Evolutionary conservation across 176 grass and related monocot genomes (phyloP).

Genomic region (Eragrostis nindensis): DNA sequence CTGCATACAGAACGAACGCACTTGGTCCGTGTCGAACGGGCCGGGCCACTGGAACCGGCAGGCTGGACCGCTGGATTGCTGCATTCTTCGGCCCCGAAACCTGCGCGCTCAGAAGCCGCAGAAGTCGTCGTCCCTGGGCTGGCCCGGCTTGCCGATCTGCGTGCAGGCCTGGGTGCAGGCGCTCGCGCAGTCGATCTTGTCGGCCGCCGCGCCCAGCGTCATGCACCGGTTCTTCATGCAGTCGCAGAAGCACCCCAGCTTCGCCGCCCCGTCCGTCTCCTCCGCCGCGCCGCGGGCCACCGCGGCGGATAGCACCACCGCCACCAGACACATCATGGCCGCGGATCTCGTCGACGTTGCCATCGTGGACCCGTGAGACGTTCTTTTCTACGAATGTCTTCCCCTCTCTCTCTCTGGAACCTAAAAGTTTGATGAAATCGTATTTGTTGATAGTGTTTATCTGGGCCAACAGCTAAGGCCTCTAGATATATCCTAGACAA

Average conservation of each 20-base stretch:
- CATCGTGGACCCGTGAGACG: neutral
- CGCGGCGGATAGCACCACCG: neutral
- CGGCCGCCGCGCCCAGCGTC: constrained; percentile 2
- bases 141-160: constrained; percentile 40
- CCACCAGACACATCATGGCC: neutral
- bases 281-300: neutral
- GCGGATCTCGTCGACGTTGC: neutral
- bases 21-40: too few relatives aligned
- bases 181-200: constrained; percentile 29
- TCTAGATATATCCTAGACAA: too few relatives aligned
- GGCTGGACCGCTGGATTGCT: too few relatives aligned
- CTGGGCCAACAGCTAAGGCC: neutral
- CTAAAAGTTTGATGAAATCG: neutral
- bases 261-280: neutral
- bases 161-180: constrained; percentile 35
- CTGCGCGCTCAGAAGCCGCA: constrained; percentile 33
- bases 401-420: too few relatives aligned
- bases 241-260: constrained; percentile 45
- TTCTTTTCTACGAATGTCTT: neutral
- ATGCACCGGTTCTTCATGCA: constrained; percentile 52
- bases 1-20: too few relatives aligned
- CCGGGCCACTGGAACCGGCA: neutral
- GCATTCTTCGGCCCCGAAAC: too few relatives aligned
- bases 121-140: constrained; percentile 15
- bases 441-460: neutral